These are phyloP conservation scores for Fusarium dimerum DNA, from an alignment of 2,329 filamentous ascomycete species.

Conservation along the genomic window DNA sequence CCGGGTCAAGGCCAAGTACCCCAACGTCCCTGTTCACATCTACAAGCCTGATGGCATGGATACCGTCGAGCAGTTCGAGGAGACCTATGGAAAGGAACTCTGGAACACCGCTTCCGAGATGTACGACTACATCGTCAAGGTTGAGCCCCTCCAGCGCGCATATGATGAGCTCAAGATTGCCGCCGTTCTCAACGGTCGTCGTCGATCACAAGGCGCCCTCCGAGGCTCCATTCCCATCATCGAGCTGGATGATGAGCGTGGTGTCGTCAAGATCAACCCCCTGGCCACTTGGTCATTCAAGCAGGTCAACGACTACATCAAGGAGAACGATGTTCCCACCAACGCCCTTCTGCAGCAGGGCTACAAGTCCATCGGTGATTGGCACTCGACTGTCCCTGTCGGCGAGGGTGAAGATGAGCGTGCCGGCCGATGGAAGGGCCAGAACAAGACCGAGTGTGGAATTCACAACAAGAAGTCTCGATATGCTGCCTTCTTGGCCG, in stretches of 20 bases:
- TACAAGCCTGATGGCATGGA: constrained; percentile 82
- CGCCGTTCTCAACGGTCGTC: constrained; percentile 88
- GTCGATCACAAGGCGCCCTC: constrained; percentile 89
- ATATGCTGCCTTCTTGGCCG: constrained; percentile 81
- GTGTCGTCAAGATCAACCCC: constrained; percentile 96
- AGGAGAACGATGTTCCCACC: constrained; percentile 86
- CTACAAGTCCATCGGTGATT: constrained; percentile 99
- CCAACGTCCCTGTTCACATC: constrained; percentile 77
- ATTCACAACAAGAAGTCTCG: constrained; percentile 98
- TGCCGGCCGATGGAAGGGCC: constrained; percentile 94
- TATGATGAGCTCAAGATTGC: constrained; percentile 85
- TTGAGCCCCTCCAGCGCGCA: constrained; percentile 90
- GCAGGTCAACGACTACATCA: constrained; percentile 86
- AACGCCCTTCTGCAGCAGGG: constrained; percentile 87
- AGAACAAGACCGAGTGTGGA: constrained; percentile 93
- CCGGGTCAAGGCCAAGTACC: constrained; percentile 74
- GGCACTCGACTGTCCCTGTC: constrained; percentile 94
- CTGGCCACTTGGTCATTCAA: constrained; percentile 91
- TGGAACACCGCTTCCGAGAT: constrained; percentile 86
- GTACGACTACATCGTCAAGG: constrained; percentile 97
- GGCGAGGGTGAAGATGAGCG: constrained; percentile 92
- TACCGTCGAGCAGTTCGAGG: constrained; percentile 75
- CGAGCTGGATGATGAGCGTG: constrained; percentile 84
- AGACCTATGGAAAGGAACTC: constrained; percentile 76
- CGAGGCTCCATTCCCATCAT: constrained; percentile 88